Percentiles rank a stretch among this genome's conserved stretches.
Conservation (phyloP, 2,329 filamentous ascomycete genomes). For the Fusarium staphyleae region DNA sequence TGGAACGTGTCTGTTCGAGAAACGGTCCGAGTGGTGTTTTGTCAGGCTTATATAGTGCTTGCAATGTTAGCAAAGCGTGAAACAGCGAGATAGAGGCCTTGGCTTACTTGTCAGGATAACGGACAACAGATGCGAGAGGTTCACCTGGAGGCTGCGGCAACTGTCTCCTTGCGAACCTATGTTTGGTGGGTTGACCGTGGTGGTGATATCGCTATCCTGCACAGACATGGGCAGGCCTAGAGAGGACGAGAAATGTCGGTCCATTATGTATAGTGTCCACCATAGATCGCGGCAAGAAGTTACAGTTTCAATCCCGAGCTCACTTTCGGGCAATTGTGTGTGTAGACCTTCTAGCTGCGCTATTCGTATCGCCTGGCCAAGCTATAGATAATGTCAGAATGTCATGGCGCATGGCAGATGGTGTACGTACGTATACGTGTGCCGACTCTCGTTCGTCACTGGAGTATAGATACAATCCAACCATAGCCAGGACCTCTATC, state of each 20-base stretch:
- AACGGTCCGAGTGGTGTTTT: slow-evolving; percentile 46
- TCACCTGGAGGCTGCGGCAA: slow-evolving; percentile 46
- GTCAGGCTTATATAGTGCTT: slow-evolving; percentile 48
- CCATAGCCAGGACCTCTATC: slow-evolving; percentile 48
- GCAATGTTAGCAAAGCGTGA: background rate
- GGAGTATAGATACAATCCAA: slow-evolving; percentile 49
- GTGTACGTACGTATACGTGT: slow-evolving; percentile 38
- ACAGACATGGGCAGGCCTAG: slow-evolving; percentile 49
- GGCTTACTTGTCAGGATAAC: slow-evolving; percentile 47
- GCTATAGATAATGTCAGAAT: slow-evolving; percentile 29
- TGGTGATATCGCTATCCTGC: slow-evolving; percentile 50
- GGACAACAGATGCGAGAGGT: slow-evolving; percentile 46
- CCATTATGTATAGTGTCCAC: slow-evolving; percentile 53
- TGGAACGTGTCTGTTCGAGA: slow-evolving; percentile 47
- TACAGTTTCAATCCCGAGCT: slow-evolving; percentile 44
- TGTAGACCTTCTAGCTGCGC: slow-evolving; percentile 52
- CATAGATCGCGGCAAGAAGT: slow-evolving; percentile 48
- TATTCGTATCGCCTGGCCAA: slow-evolving; percentile 50
- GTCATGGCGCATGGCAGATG: fast-evolving
- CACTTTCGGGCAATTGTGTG: slow-evolving; percentile 49
- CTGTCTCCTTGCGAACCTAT: slow-evolving; percentile 41
- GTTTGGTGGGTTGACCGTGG: slow-evolving; percentile 41
- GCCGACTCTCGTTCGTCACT: slow-evolving; percentile 49
- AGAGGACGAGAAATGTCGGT: slow-evolving; percentile 50
- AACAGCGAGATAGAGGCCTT: fast-evolving